Conservation (phyloP, 2,329 filamentous ascomycete species). For the Aspergillus calidoustus region DNA sequence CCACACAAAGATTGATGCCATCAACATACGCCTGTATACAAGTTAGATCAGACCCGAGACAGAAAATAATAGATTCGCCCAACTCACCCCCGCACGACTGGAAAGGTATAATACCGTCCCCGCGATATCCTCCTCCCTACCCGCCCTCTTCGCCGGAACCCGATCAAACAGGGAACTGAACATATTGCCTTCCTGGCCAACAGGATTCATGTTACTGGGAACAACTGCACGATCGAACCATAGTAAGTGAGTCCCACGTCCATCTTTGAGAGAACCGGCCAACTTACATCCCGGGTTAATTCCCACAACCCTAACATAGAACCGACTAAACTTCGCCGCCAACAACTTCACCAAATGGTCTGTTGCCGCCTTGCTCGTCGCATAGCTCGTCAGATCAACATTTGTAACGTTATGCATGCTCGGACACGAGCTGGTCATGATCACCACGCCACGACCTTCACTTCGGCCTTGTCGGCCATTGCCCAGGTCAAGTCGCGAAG, state of each 20-base stretch:
- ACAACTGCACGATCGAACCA: slow-evolving; percentile 37
- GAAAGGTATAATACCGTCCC: slow-evolving; percentile 50
- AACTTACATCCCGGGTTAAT: slow-evolving; percentile 52
- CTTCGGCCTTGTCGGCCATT: slow-evolving; percentile 37
- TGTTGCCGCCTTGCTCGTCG: slow-evolving; percentile 56
- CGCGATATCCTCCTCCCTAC: slow-evolving; percentile 47
- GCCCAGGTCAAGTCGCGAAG: slow-evolving; percentile 35
- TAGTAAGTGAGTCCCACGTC: slow-evolving; percentile 9
- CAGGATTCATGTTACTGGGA: slow-evolving; percentile 52
- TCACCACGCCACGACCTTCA: slow-evolving; percentile 52
- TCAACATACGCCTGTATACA: slow-evolving; percentile 4
- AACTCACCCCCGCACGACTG: slow-evolving; percentile 47
- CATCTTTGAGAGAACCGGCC: background rate
- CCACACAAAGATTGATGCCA: slow-evolving; percentile 2
- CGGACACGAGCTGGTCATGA: slow-evolving; percentile 58
- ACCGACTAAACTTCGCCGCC: slow-evolving; percentile 53
- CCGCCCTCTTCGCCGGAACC: slow-evolving; percentile 46
- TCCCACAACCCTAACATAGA: slow-evolving; percentile 50
- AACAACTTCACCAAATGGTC: slow-evolving; percentile 57
- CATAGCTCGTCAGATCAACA: slow-evolving; percentile 58
- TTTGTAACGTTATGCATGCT: slow-evolving; percentile 60
- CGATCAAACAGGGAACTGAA: slow-evolving; percentile 49
- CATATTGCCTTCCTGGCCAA: slow-evolving; percentile 47
- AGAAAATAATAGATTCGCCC: background rate
- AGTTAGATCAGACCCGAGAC: background rate